A percentile compares a stretch with the other conserved stretches of the same genome.
These are phyloP conservation scores for Scheffersomyces segobiensis DNA, from an alignment of 1,139 yeast genomes.

Conservation along the genomic window DNA sequence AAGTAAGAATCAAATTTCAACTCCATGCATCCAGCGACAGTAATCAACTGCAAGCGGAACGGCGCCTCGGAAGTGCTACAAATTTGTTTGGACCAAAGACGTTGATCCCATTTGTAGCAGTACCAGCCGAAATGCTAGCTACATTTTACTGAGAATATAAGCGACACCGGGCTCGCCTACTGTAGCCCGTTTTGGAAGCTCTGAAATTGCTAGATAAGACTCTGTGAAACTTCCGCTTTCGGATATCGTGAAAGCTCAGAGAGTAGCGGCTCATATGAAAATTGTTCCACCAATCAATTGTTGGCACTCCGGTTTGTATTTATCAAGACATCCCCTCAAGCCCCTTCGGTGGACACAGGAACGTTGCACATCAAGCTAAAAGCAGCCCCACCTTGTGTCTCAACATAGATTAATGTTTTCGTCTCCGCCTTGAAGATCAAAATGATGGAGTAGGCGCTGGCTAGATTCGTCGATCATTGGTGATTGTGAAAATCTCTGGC, in stretches of 20 bases:
- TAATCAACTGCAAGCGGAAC: neutral
- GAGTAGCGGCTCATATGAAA: neutral
- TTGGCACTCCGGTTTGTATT: neutral
- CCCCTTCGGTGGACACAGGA: neutral
- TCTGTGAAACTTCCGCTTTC: neutral
- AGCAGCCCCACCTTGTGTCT: neutral
- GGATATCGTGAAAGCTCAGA: neutral
- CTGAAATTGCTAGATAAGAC: neutral
- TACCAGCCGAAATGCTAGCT: neutral
- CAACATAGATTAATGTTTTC: neutral
- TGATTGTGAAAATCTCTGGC: no score
- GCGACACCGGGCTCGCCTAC: neutral
- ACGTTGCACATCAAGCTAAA: neutral
- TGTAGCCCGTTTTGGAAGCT: neutral
- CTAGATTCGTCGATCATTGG: neutral
- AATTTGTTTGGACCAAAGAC: neutral
- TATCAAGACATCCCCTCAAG: neutral
- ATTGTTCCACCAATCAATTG: neutral
- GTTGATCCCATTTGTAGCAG: neutral
- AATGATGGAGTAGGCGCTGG: neutral
- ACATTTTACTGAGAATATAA: neutral
- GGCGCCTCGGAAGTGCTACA: neutral
- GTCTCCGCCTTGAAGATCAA: neutral
- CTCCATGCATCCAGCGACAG: neutral
- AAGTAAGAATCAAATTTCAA: neutral